These are phyloP conservation scores for Penicillium ochrochloron DNA, from an alignment of 495 filamentous ascomycete species.

Conservation along the genomic window DNA sequence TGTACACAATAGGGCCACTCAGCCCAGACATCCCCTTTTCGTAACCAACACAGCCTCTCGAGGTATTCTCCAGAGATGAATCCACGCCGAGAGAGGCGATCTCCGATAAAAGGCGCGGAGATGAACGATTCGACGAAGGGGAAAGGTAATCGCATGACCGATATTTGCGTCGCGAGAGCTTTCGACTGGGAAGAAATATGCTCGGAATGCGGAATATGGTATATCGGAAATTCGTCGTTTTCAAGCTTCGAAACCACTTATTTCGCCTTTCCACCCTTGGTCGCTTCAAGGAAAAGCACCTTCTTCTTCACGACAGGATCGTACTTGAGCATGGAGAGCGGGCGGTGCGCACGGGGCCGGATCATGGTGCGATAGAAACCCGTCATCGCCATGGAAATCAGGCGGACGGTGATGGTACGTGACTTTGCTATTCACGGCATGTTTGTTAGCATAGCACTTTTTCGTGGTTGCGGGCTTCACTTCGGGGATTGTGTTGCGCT, in stretches of 20 bases:
- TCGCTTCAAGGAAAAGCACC: conserved; percentile 92
- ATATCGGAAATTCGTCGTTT: neutral
- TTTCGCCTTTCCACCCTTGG: conserved; percentile 60
- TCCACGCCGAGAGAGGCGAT: neutral
- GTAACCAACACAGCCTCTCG: conserved; percentile 2
- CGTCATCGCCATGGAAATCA: conserved; percentile 98
- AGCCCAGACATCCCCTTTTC: conserved; percentile 5
- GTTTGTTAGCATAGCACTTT: conserved; percentile 12
- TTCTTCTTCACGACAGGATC: conserved; percentile 96
- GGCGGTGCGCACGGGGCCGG: conserved; percentile 77
- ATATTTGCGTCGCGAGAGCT: neutral
- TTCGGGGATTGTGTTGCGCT: neutral
- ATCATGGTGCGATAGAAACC: conserved; percentile 92
- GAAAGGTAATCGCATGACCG: neutral
- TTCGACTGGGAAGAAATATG: neutral
- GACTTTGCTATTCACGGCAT: conserved; percentile 71
- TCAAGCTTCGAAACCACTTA: conserved; percentile 18
- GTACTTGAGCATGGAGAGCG: conserved; percentile 98
- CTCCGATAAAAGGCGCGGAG: neutral
- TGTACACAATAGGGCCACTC: conserved; percentile 28
- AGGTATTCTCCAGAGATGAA: neutral
- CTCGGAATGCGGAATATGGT: neutral
- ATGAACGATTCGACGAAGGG: neutral
- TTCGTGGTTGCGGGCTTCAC: neutral
- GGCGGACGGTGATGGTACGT: conserved; percentile 87